Percentiles rank a stretch among this genome's conserved stretches.
Evolutionary conservation across 2,329 filamentous ascomycete genomes (phyloP).

Genomic region (Colletotrichum magnum): DNA sequence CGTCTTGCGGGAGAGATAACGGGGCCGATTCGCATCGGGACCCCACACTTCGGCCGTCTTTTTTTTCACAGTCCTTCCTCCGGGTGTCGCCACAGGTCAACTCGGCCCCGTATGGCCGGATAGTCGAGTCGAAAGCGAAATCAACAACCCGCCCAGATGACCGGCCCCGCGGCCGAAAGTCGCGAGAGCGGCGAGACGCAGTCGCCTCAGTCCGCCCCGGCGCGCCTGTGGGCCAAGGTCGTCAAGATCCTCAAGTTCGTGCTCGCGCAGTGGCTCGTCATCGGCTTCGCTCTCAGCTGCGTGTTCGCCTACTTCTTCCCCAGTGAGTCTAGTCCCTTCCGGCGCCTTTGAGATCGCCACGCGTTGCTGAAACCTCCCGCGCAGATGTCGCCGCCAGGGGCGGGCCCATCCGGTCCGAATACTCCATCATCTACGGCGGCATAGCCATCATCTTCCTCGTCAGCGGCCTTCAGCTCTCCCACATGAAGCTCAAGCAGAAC

Average conservation of each 20-base stretch:
- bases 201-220: slow-evolving; percentile 4
- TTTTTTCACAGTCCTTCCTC: neutral
- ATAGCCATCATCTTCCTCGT: slow-evolving; percentile 80
- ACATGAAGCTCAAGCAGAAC: slow-evolving; percentile 72
- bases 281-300: slow-evolving; percentile 70
- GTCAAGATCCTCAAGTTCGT: slow-evolving; percentile 51
- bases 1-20: neutral
- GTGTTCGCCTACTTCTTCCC: slow-evolving; percentile 61
- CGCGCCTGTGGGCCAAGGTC: slow-evolving; percentile 5
- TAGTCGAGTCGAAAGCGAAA: neutral
- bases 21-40: slow-evolving; percentile 3
- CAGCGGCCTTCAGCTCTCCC: slow-evolving; percentile 78
- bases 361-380: neutral
- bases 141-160: slow-evolving; percentile 5
- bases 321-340: slow-evolving; percentile 47
- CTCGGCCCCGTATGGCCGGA: neutral
- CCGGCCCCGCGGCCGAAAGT: slow-evolving; percentile 12
- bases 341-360: neutral
- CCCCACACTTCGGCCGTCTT: slow-evolving; percentile 7
- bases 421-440: slow-evolving; percentile 76
- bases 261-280: slow-evolving; percentile 74
- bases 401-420: slow-evolving; percentile 66
- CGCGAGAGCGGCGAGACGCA: neutral
- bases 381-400: slow-evolving; percentile 64
- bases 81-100: neutral